Conservation (phyloP, 441 rosid genomes). For the Melastoma candidum region DNA sequence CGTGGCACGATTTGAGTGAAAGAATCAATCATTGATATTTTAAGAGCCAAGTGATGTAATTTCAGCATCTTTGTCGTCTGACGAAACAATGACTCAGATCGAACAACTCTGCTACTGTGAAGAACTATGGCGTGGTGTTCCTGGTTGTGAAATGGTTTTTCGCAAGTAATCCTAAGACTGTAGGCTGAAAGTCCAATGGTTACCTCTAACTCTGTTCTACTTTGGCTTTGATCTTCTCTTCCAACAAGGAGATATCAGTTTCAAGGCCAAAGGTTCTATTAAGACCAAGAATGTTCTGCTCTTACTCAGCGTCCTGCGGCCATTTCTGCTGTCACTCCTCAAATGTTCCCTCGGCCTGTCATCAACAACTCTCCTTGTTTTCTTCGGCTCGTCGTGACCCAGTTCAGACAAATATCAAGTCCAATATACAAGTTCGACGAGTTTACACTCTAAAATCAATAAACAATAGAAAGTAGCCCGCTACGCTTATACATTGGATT, state of each 20-base stretch:
- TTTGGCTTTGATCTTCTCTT: conserved; percentile 76
- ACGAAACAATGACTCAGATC: no score
- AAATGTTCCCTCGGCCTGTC: conserved; percentile 98
- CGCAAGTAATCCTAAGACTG: background rate
- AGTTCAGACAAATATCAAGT: conserved; percentile 32
- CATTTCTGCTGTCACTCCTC: conserved; percentile 67
- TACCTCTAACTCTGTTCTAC: conserved; percentile 46
- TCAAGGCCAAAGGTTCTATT: conserved; percentile 91
- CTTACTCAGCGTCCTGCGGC: conserved; percentile 45
- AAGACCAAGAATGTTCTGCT: conserved; percentile 92
- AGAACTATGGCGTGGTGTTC: no score
- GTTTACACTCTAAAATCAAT: no score
- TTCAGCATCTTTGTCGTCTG: no score
- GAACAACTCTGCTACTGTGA: background rate
- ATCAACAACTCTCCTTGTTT: conserved; percentile 62
- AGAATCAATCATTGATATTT: no score
- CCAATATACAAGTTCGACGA: no score
- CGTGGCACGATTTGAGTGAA: no score
- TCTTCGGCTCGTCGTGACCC: conserved; percentile 77
- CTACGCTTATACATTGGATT: no score
- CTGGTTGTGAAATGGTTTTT: no score
- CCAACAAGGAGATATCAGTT: conserved; percentile 61
- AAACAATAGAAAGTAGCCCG: no score
- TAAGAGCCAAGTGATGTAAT: no score
- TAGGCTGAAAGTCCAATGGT: conserved; percentile 12